Percentiles rank a stretch among this genome's conserved stretches.
Conservation (phyloP, 192 early-diverging fungal species). For the Coemansia sp. region DNA sequence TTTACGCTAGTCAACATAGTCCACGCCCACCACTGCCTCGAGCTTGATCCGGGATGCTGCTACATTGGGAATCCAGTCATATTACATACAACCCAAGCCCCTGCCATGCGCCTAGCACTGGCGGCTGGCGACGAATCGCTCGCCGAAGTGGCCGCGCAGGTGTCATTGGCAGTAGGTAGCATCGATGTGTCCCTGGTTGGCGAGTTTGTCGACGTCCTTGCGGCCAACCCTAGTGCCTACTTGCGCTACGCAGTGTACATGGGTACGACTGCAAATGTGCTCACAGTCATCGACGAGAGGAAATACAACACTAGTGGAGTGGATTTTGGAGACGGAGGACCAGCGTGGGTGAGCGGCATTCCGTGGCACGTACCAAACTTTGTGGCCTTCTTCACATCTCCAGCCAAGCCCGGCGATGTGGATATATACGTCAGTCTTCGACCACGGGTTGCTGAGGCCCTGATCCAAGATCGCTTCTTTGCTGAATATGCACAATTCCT, state of each 20-base stretch:
- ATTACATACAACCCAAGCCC: conserved; percentile 6
- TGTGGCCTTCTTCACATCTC: conserved; percentile 19
- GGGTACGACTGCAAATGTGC: not conserved
- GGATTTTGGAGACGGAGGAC: conserved; percentile 43
- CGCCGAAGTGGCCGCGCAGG: not conserved
- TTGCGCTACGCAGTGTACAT: conserved; percentile 14
- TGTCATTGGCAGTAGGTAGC: not conserved
- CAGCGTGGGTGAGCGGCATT: conserved; percentile 37
- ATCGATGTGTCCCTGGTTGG: conserved; percentile 10
- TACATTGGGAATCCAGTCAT: conserved; percentile 38
- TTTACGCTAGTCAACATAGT: conserved; percentile 22
- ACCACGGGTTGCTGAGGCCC: not conserved
- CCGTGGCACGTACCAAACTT: conserved; percentile 35
- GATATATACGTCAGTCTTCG: conserved; percentile 22
- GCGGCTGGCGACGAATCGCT: conserved; percentile 3
- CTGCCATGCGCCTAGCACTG: not conserved
- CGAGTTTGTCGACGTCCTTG: conserved; percentile 22
- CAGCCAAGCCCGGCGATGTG: conserved; percentile 6
- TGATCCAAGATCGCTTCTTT: conserved; percentile 19
- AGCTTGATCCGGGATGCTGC: not conserved
- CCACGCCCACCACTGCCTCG: conserved; percentile 14
- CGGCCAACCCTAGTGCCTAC: conserved; percentile 8
- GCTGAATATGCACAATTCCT: conserved; percentile 17
- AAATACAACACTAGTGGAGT: conserved; percentile 15
- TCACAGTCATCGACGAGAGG: conserved; percentile 33